phyloP scores from a whole-genome alignment of 2,329 filamentous ascomycete genomes.

The Paraconiothyrium sp. region DNA sequence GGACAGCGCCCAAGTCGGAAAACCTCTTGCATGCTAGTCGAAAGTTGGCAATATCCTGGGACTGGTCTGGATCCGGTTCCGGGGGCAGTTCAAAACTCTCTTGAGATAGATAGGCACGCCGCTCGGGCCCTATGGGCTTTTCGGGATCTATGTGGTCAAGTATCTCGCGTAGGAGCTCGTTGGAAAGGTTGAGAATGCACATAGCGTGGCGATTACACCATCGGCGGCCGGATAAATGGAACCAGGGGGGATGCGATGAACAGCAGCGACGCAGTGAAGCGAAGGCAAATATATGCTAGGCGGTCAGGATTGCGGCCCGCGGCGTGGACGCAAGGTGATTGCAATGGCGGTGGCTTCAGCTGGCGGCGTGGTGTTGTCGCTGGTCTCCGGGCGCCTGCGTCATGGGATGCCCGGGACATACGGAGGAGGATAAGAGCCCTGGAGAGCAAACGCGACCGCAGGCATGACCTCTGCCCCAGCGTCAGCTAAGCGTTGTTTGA shows the following conservation, averaged over 20 bases:
- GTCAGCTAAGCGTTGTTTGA: constrained; percentile 49
- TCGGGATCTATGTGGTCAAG: constrained; percentile 63
- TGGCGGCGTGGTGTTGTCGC: constrained; percentile 39
- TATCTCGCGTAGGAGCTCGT: constrained; percentile 61
- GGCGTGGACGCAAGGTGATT: constrained; percentile 34
- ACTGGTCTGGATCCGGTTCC: constrained; percentile 53
- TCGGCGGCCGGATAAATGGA: constrained; percentile 34
- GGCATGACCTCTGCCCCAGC: constrained; percentile 46
- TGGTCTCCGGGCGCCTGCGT: constrained; percentile 31
- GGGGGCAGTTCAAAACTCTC: constrained; percentile 61
- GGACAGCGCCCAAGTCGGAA: constrained; percentile 59
- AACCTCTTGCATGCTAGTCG: constrained; percentile 61
- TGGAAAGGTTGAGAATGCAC: constrained; percentile 55
- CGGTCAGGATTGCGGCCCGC: constrained; percentile 35
- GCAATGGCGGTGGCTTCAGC: constrained; percentile 37
- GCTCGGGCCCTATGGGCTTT: constrained; percentile 60
- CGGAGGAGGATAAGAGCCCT: constrained; percentile 38
- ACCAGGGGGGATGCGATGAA: not conserved
- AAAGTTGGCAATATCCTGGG: constrained; percentile 57
- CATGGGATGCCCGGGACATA: constrained; percentile 20
- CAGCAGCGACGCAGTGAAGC: constrained; percentile 18
- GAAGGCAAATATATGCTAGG: constrained; percentile 33
- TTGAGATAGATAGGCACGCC: constrained; percentile 61
- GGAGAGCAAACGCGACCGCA: constrained; percentile 34
- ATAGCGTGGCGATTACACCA: constrained; percentile 42